phyloP scores from a whole-genome alignment of 176 grass and related monocot genomes.

The Olyra latifolia region DNA sequence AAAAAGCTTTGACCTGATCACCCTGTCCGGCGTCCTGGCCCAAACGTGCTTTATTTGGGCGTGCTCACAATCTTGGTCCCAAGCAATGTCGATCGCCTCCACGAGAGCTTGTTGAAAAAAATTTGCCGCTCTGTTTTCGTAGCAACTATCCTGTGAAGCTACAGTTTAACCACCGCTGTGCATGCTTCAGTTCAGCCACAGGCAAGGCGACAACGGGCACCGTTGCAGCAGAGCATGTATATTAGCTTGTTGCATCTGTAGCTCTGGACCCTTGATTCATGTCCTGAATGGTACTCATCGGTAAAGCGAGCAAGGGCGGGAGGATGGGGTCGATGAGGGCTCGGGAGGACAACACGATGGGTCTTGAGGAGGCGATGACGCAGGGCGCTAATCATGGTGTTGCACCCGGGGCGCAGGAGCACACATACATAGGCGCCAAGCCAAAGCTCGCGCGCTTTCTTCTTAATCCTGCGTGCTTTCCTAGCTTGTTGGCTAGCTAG shows the following conservation, averaged over 20 bases:
- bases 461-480: not conserved
- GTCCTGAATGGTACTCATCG: constrained; percentile 5
- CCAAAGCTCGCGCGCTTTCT: constrained; percentile 51
- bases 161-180: not conserved
- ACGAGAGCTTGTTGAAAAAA: not conserved
- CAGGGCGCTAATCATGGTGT: constrained; percentile 57
- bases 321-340: not conserved
- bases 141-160: not conserved
- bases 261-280: not conserved
- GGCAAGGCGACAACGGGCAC: constrained; percentile 9
- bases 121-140: not conserved
- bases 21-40: not conserved
- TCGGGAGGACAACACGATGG: constrained; percentile 69
- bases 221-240: not conserved
- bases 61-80: constrained; percentile 21
- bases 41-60: constrained; percentile 21
- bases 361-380: constrained; percentile 43
- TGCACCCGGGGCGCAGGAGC: constrained; percentile 8
- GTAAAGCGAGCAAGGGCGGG: constrained; percentile 6
- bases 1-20: constrained; percentile 27
- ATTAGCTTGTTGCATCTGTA: not conserved
- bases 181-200: not conserved
- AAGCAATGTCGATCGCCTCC: not conserved
- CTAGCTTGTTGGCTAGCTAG: no score
- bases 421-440: constrained; percentile 29